Conservation (phyloP, 768 basidiomycete genomes). For the Coprinellus micaceus region DNA sequence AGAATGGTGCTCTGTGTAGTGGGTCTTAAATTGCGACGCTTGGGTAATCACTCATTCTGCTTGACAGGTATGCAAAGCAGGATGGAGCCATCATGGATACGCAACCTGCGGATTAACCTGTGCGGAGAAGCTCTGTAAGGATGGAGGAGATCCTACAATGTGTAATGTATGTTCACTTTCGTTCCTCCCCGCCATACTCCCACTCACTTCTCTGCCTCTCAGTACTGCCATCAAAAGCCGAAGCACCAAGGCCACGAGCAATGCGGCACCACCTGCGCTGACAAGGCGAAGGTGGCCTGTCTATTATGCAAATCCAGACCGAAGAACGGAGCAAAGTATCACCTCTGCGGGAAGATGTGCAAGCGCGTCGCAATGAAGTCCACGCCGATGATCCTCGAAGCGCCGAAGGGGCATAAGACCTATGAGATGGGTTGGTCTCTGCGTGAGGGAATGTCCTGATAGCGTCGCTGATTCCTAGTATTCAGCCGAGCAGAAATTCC, state of each 20-base stretch:
- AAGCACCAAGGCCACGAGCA: slow-evolving; percentile 20
- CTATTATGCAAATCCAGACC: slow-evolving; percentile 26
- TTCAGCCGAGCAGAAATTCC: slow-evolving; percentile 17
- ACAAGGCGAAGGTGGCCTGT: slow-evolving; percentile 24
- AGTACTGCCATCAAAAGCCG: slow-evolving; percentile 28
- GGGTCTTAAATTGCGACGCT: too few relatives aligned
- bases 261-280: slow-evolving; percentile 22
- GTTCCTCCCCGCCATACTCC: not conserved
- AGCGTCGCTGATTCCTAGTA: not conserved
- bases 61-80: slow-evolving; percentile 5
- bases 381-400: slow-evolving; percentile 21
- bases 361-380: slow-evolving; percentile 14
- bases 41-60: too few relatives aligned
- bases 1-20: too few relatives aligned
- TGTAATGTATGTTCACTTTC: slow-evolving; percentile 19
- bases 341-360: slow-evolving; percentile 21
- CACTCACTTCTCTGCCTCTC: not conserved
- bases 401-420: slow-evolving; percentile 15
- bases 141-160: slow-evolving; percentile 19
- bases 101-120: slow-evolving; percentile 26
- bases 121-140: slow-evolving; percentile 19
- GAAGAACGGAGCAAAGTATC: slow-evolving; percentile 20
- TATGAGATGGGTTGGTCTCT: slow-evolving; percentile 16
- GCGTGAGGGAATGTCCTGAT: too few relatives aligned
- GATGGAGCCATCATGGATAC: slow-evolving; percentile 13